A percentile compares a stretch with the other conserved stretches of the same genome.
phyloP scores from a whole-genome alignment of 352 stramenopile species.

The Phytophthora pinifolia region DNA sequence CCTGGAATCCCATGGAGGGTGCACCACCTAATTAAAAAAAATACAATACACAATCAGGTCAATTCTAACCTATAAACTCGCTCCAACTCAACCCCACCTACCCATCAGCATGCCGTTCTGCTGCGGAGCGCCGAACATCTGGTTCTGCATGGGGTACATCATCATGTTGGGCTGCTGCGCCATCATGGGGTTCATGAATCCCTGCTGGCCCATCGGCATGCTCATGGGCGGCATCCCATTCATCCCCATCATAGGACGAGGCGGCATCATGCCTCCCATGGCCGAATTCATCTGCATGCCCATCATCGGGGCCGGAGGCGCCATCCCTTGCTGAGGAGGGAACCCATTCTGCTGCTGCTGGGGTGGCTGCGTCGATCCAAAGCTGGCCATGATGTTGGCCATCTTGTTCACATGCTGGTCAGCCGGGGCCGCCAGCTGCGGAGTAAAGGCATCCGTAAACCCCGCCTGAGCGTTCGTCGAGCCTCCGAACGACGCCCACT shows the following conservation, averaged over 20 bases:
- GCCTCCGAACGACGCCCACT: conserved; percentile 73
- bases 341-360: conserved; percentile 39
- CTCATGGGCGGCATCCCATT: conserved; percentile 25
- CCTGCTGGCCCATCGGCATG: conserved; percentile 27
- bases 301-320: conserved; percentile 38
- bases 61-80: not conserved
- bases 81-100: conserved; percentile 23
- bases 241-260: conserved; percentile 27
- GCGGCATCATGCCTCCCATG: conserved; percentile 32
- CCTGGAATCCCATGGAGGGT: conserved; percentile 54
- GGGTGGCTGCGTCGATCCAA: conserved; percentile 37
- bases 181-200: conserved; percentile 48
- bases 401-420: conserved; percentile 75
- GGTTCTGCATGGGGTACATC: conserved; percentile 47
- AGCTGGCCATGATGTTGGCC: conserved; percentile 89
- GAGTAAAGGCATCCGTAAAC: conserved; percentile 50
- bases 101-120: conserved; percentile 64
- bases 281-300: conserved; percentile 42
- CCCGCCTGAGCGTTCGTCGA: conserved; percentile 41
- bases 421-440: conserved; percentile 29
- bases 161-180: conserved; percentile 36
- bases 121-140: conserved; percentile 44
- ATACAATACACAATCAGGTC: not conserved
- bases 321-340: conserved; percentile 48
- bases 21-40: conserved; percentile 22